These are phyloP conservation scores for Ganoderma boninense DNA, from an alignment of 1,284 basidiomycete species.

Conservation along the genomic window DNA sequence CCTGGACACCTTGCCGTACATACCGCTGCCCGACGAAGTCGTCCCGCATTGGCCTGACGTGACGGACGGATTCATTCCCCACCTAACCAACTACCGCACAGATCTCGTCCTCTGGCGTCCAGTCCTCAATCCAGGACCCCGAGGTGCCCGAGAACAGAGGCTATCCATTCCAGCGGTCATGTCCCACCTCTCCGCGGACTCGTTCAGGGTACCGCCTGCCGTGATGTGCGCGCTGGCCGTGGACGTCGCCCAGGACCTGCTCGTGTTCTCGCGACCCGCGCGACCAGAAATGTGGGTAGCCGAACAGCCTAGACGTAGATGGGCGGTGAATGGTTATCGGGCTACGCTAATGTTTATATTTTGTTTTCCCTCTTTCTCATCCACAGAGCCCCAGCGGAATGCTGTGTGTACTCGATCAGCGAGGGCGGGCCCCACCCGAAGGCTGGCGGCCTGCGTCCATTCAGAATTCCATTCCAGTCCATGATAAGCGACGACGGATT, in stretches of 20 bases:
- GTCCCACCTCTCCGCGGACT: too few relatives aligned
- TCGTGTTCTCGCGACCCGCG: not conserved
- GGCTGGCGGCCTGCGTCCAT: not conserved
- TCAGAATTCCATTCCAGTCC: not conserved
- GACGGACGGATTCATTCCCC: not conserved
- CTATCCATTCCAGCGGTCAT: not conserved
- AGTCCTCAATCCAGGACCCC: not conserved
- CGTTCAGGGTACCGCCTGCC: not conserved
- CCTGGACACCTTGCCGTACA: not conserved
- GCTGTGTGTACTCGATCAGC: not conserved
- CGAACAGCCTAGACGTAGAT: too few relatives aligned
- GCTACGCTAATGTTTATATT: not conserved
- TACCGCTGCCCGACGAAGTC: not conserved
- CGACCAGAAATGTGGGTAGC: not conserved
- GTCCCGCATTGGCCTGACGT: not conserved
- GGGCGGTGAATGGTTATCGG: not conserved
- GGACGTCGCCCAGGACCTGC: not conserved
- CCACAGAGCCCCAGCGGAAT: not conserved
- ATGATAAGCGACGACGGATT: not conserved
- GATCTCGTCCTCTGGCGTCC: not conserved
- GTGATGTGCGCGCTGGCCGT: not conserved
- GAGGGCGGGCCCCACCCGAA: not conserved
- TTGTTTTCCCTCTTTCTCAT: not conserved
- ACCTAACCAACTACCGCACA: not conserved
- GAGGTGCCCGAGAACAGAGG: not conserved